Evolutionary conservation across 139 green algal species (phyloP).

Genomic region (Chlamydomonas sphaeroides): DNA sequence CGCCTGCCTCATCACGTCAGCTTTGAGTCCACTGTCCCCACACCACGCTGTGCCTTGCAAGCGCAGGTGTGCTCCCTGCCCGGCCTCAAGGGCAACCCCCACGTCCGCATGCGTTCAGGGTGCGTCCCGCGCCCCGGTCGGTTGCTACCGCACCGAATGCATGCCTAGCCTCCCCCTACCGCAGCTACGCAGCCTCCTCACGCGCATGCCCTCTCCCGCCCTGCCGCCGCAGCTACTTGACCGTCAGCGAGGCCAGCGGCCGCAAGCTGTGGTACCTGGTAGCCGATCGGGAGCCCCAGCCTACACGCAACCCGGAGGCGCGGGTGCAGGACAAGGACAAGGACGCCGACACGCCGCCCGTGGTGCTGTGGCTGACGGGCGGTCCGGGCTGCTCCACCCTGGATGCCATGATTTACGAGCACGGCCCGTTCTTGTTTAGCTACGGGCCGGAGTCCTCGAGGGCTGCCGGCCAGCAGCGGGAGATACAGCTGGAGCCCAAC

Average conservation of each 20-base stretch:
- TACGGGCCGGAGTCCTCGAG: background rate
- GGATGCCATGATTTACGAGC: constrained; percentile 75
- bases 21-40: too few species aligned
- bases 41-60: too few species aligned
- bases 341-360: constrained; percentile 12
- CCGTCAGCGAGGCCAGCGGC: constrained; percentile 33
- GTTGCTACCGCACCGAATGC: too few species aligned
- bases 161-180: background rate
- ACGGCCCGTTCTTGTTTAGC: constrained; percentile 70
- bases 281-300: constrained; percentile 15
- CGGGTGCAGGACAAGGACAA: background rate
- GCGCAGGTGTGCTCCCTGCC: constrained; percentile 28
- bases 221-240: constrained; percentile 47
- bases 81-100: background rate
- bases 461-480: background rate
- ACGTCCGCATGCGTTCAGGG: constrained; percentile 40
- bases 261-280: constrained; percentile 57
- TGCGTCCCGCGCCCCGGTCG: too few species aligned
- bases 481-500: constrained; percentile 47
- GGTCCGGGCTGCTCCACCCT: constrained; percentile 60
- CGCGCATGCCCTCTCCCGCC: background rate
- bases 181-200: background rate
- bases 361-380: constrained; percentile 64
- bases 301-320: background rate
- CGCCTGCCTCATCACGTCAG: too few species aligned